A percentile compares a stretch with the other conserved stretches of the same genome.
phyloP scores from a whole-genome alignment of 2,329 filamentous ascomycete genomes.

The Emergomyces orientalis region DNA sequence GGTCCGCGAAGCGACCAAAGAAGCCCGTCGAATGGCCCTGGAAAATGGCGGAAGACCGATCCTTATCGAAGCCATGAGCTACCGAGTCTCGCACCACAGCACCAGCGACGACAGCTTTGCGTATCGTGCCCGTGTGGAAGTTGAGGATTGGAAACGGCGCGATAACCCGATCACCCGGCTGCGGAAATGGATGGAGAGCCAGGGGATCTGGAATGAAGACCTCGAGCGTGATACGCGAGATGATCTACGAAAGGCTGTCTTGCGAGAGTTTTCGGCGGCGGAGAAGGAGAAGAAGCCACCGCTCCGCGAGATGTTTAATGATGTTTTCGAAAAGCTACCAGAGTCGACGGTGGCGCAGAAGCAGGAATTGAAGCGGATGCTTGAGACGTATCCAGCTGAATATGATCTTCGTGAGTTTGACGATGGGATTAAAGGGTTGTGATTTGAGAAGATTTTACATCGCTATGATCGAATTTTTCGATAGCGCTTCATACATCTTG shows the following conservation, averaged over 20 bases:
- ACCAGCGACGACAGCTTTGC: conserved; percentile 96
- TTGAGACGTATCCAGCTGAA: conserved; percentile 82
- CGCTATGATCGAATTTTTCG: neutral
- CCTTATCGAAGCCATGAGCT: conserved; percentile 91
- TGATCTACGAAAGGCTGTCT: conserved; percentile 59
- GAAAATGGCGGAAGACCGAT: conserved; percentile 72
- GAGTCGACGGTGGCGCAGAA: conserved; percentile 70
- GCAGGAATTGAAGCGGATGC: conserved; percentile 60
- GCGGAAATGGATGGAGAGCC: conserved; percentile 82
- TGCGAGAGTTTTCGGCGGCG: conserved; percentile 72
- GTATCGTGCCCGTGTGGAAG: conserved; percentile 84
- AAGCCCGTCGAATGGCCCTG: conserved; percentile 68
- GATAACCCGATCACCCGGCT: conserved; percentile 82
- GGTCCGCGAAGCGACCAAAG: conserved; percentile 67
- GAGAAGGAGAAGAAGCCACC: conserved; percentile 48
- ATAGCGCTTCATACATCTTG: neutral
- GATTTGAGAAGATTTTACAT: conserved; percentile 13
- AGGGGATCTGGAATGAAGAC: conserved; percentile 73
- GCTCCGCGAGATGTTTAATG: conserved; percentile 58
- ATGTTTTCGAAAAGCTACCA: conserved; percentile 81
- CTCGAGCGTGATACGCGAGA: conserved; percentile 66
- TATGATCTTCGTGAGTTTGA: conserved; percentile 76
- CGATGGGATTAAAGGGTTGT: conserved; percentile 58
- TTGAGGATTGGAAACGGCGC: conserved; percentile 84
- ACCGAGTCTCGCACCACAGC: conserved; percentile 95